Base-by-base conservation (phyloP, 2,329 filamentous ascomycete species). In the Stagonosporopsis vannaccii region DNA sequence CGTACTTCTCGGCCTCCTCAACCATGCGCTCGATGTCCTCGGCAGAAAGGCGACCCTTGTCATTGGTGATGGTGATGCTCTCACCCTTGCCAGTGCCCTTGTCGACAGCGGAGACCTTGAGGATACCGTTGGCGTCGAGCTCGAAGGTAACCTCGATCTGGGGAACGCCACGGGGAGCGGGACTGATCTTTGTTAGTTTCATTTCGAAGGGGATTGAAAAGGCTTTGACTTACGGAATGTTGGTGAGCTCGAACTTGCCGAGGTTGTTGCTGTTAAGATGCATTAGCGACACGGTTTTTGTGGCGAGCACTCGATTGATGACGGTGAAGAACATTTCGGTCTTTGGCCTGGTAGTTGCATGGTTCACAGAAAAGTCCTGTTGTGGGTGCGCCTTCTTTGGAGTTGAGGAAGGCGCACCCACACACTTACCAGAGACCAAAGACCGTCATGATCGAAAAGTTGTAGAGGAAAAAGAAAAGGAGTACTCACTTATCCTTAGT, bases 21-120 rank as follows among this genome's bases (percentile, higher is more conserved):
- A 99, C 92, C 95, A 99, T 99, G 80, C 95, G 95, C 80, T 98
- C 94, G 71, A 99, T 99, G 80, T 99, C 95, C 70, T 99, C 95
- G 74, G 90, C 90, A 71, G 90, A 92, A 48, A 99, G 89, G 78
- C 95, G 94, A 68, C 95, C 95, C 89, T 98, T 98, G 83, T 99
- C 95, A 83, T 99, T 98, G 82, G 90, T 98, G 78, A 99, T 99
- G 71, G 95, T 98, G 79, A 99, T 98, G 63, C 90, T 92, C 85
- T 99, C 92, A 62, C 86, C 87, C 87, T 98, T 97, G 80, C 95
- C 95, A 72, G 94, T 97, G 77, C 93, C 95, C 90, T 98, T 98
- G 81, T 99, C 95, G 74, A 90, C 89, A 67, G 95, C 95, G 65
- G 90, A 91, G 62, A 99, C 95, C 85, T 96, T 94, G 67, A 99